Evolutionary conservation across 139 green algal species (phyloP).

Genomic region (Chlamydomonas applanata): DNA sequence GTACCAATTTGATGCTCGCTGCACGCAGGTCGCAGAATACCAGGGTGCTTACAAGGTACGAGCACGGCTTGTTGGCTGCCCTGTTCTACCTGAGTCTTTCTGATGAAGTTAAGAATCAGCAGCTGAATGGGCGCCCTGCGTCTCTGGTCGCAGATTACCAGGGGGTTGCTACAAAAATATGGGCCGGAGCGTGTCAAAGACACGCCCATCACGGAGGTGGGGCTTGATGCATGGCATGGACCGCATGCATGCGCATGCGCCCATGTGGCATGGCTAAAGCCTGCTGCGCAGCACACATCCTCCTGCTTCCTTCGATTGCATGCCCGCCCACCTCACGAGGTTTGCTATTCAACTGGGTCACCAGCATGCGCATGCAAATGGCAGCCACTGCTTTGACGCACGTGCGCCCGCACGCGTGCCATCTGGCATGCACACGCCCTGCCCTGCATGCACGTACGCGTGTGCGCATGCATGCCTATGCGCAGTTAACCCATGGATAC

Average conservation of each 20-base stretch:
- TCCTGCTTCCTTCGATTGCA: too few species aligned
- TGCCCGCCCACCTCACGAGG: too few species aligned
- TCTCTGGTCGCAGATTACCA: conserved; percentile 78
- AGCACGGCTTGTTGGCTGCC: background rate
- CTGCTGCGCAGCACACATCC: too few species aligned
- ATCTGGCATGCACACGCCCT: background rate
- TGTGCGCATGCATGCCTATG: too few species aligned
- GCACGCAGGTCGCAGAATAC: conserved; percentile 88
- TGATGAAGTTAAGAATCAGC: background rate
- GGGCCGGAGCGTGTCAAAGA: conserved; percentile 90
- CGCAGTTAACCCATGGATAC: too few species aligned
- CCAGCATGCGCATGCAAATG: too few species aligned
- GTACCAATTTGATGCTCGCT: background rate
- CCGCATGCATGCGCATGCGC: too few species aligned
- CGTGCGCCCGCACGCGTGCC: background rate
- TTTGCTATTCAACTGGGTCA: too few species aligned
- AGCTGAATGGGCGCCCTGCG: background rate
- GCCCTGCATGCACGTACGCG: background rate
- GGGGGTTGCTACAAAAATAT: conserved; percentile 93
- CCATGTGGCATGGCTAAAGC: too few species aligned
- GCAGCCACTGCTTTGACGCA: too few species aligned
- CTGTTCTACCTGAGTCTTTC: background rate
- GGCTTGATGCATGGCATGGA: background rate
- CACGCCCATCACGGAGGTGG: conserved; percentile 98
- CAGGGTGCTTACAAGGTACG: conserved; percentile 95